Base-by-base conservation (phyloP, 2,329 filamentous ascomycete species). In the Aureobasidium melanogenum region DNA sequence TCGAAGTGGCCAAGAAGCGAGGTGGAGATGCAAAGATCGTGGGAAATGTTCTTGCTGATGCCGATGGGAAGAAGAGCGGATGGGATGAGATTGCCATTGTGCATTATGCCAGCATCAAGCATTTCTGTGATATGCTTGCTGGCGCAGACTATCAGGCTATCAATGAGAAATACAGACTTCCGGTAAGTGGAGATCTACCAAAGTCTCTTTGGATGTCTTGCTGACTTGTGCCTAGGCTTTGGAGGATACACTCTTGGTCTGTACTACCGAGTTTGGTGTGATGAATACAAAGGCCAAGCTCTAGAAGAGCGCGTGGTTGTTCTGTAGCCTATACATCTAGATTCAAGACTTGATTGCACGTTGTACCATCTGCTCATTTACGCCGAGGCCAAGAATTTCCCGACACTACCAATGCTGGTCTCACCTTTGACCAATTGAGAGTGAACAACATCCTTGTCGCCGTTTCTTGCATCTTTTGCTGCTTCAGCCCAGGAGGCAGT, bases 31-130 rank as follows among this genome's bases (percentile, higher is more conserved):
- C 84, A 1, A 87, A 87, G 72, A 75, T 87, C 6, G 82, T 86
- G 0, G 84, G 84, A 0, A 83, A 78, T 60, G 81, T 85, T 1
- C 75, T 82, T n/a, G 30, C 30, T 32, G 19, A 24, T 26, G n/a
- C 26, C 14, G 19, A n/a, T 30, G 55, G 30, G 3, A 19, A 26
- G 12, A 19, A 30, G 28, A 44, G 54, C 43, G 39, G 36, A 7
- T 87, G 84, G 84, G 81, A 87, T 69, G 84, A 87, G 71, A 77
- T 87, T 63, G 84, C 84, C 0, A 74, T 87, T 46, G 84, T 84
- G 60, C 84, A 86, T 73, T 87, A 87, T 70, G 84, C 84, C 3
- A 84, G 78, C 55, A 80, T 86, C 38, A 64, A 70, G 63, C 83
- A 87, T 70, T 87, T 87, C 67, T 80, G 80, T 46, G 82, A 84